Base-by-base conservation (phyloP, 345 rosid genomes). In the Capsella bursapastoris region DNA sequence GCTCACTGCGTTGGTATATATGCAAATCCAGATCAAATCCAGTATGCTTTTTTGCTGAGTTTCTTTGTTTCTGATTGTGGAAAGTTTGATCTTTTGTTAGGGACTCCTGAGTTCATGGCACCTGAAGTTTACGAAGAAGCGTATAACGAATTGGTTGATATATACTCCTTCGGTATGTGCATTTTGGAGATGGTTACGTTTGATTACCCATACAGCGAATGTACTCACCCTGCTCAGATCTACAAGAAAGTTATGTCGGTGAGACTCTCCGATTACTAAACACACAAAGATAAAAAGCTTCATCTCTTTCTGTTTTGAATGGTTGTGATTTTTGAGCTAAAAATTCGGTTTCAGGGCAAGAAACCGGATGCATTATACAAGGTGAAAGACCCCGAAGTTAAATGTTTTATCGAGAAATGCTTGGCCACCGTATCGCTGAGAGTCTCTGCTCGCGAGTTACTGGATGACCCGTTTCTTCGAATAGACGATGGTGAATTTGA, bases 81-180 rank as follows among this genome's bases (percentile, higher is more conserved):
- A 22, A 22, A 22, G 25, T 63, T 45, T 37, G 13, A 22, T 22
- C 53, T 61, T 60, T 57, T 35, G n/a, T 44, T 86, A 96, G 98
- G 99, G 45, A 96, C 99, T 37, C 98, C 97, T 7, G 99, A 96
- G 84, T 96, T 96, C 64, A 96, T 96, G 99, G 99, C 99, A 60
- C 99, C 99, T 34, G 99, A 96, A 82, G 91, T 96, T 15, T 96
- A 92, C 45, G 93, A 90, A 83, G 99, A 96, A 80, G 98, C 92
- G 0, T 96, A 96, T 53, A 92, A 96, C 73, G 98, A 96, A 74
- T 71, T 96, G 55, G 99, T 96, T n/a, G 99, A 96, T 78, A 86
- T 92, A 73, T 96, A 96, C 73, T 89, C 99, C 1, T 96, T 96
- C 37, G 99, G 99, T 27, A 96, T 96, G 99, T 90, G 98, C 87